These are phyloP conservation scores for Yamadazyma akitaensis DNA, from an alignment of 805 yeast genomes.

Conservation along the genomic window DNA sequence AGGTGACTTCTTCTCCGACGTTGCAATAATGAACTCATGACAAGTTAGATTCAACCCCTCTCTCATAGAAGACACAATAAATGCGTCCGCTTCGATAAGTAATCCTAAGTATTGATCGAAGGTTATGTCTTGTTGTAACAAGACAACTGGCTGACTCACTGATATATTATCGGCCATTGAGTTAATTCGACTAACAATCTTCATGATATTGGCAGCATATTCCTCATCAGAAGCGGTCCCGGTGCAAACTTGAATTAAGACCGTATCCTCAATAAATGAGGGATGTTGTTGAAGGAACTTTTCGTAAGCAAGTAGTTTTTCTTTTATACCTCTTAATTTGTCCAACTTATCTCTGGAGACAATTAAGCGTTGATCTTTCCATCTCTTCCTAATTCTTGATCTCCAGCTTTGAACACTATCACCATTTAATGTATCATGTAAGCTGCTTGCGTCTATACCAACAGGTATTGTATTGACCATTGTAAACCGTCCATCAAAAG, in stretches of 20 bases:
- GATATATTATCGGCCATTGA: conserved; percentile 71
- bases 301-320: conserved; percentile 85
- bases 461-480: conserved; percentile 62
- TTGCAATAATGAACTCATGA: conserved; percentile 85
- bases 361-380: conserved; percentile 68
- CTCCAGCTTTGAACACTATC: conserved; percentile 64
- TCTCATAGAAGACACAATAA: conserved; percentile 85
- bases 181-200: conserved; percentile 83
- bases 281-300: conserved; percentile 71
- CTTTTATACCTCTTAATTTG: conserved; percentile 81
- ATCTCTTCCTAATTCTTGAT: conserved; percentile 66
- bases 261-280: conserved; percentile 60
- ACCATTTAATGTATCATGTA: conserved; percentile 45
- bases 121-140: conserved; percentile 83
- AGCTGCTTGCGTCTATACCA: conserved; percentile 69
- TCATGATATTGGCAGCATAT: conserved; percentile 68
- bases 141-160: conserved; percentile 74
- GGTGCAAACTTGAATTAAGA: conserved; percentile 78
- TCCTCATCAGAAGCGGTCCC: conserved; percentile 54
- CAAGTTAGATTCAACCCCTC: conserved; percentile 97
- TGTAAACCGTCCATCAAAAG: conserved; percentile 56
- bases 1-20: conserved; percentile 70
- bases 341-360: conserved; percentile 90
- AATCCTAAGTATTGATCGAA: conserved; percentile 88
- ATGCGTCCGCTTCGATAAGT: conserved; percentile 79